A percentile compares a stretch with the other conserved stretches of the same genome.
Evolutionary conservation across 1,284 basidiomycete genomes (phyloP).

Genomic region (Microbotryomycetes sp.): DNA sequence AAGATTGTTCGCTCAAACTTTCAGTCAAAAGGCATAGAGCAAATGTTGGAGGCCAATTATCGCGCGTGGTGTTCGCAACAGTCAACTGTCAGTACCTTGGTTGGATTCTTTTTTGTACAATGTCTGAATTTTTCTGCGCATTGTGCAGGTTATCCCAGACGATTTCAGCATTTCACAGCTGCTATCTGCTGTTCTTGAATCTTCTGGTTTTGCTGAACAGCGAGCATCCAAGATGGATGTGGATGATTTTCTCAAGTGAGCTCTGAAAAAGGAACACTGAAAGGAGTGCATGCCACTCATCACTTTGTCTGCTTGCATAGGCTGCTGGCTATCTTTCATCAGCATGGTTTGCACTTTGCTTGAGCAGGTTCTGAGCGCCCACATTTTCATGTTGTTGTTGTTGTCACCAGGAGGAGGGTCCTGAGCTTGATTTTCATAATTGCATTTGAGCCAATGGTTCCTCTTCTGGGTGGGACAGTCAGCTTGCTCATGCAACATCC

Average conservation of each 20-base stretch:
- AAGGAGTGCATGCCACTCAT: too few species aligned
- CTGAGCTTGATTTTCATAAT: too few species aligned
- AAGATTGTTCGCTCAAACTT: conserved; percentile 84
- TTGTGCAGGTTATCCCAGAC: conserved; percentile 60
- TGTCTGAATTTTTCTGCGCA: not conserved
- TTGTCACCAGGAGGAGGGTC: too few species aligned
- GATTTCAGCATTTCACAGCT: conserved; percentile 60
- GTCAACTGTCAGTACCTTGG: conserved; percentile 31
- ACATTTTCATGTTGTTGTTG: not conserved
- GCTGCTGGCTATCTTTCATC: conserved; percentile 69
- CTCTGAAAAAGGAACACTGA: not conserved
- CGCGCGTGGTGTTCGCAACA: conserved; percentile 87
- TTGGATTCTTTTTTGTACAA: not conserved
- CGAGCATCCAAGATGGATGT: conserved; percentile 78
- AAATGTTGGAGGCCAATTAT: conserved; percentile 91
- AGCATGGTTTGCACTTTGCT: conserved; percentile 72
- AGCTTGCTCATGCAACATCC: too few species aligned
- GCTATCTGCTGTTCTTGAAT: conserved; percentile 67
- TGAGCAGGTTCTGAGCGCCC: conserved; percentile 35
- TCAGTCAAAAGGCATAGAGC: conserved; percentile 84
- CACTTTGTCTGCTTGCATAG: conserved; percentile 40
- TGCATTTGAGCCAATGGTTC: too few species aligned
- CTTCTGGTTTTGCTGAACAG: conserved; percentile 58
- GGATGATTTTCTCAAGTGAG: conserved; percentile 70
- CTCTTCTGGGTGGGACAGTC: too few species aligned